Evolutionary conservation across 176 grass and related monocot genomes (phyloP).

Genomic region (Juncus inflexus): DNA sequence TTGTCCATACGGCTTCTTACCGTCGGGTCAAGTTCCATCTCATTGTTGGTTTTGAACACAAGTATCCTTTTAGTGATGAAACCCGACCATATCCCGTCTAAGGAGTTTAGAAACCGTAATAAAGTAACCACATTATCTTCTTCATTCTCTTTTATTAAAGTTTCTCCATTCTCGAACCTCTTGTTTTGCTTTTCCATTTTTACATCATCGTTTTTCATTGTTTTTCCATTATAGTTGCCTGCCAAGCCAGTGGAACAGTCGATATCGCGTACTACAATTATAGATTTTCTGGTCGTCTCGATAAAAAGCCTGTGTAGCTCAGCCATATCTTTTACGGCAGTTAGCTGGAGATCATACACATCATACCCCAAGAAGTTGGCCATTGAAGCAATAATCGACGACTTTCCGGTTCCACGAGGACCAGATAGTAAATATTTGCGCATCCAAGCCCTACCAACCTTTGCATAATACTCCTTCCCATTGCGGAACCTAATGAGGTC

Average conservation of each 20-base stretch:
- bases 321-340: slow-evolving; percentile 8
- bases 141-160: not conserved
- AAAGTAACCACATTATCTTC: slow-evolving; percentile 12
- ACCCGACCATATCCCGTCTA: slow-evolving; percentile 27
- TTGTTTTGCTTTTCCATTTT: too few relatives aligned
- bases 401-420: slow-evolving; percentile 25
- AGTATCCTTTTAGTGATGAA: slow-evolving; percentile 17
- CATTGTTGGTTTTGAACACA: slow-evolving; percentile 23
- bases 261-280: slow-evolving; percentile 26
- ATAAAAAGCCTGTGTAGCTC: slow-evolving; percentile 24
- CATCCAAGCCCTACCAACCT: slow-evolving; percentile 29
- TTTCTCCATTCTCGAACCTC: not conserved
- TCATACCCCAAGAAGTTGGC: slow-evolving; percentile 21
- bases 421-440: slow-evolving; percentile 24
- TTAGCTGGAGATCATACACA: slow-evolving; percentile 19
- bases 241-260: slow-evolving; percentile 24
- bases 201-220: too few relatives aligned
- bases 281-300: slow-evolving; percentile 18
- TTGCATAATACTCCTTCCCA: slow-evolving; percentile 21
- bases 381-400: slow-evolving; percentile 18
- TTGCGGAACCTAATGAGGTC: slow-evolving; percentile 13
- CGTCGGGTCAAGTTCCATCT: slow-evolving; percentile 15
- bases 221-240: slow-evolving; percentile 5
- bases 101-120: slow-evolving; percentile 19
- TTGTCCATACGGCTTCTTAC: slow-evolving; percentile 33